Percentiles rank a stretch among this genome's conserved stretches.
phyloP scores from a whole-genome alignment of 495 filamentous ascomycete species.

The Podospora appendiculata region DNA sequence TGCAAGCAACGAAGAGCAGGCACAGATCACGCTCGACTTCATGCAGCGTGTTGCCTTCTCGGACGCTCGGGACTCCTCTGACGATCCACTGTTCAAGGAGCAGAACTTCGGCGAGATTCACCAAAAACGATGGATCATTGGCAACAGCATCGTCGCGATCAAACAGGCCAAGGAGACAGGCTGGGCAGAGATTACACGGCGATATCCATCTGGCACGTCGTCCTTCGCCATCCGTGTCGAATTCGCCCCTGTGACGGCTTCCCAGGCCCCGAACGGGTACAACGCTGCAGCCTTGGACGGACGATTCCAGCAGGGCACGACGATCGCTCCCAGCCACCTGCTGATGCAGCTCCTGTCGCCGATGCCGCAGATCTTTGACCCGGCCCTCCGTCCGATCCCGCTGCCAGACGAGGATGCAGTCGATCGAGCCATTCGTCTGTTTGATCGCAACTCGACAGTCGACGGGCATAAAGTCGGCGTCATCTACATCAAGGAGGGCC shows the following conservation, averaged over 20 bases:
- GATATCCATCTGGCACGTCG: slow-evolving; percentile 78
- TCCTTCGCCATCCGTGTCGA: slow-evolving; percentile 67
- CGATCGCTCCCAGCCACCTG: slow-evolving; percentile 73
- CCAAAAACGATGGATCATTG: slow-evolving; percentile 78
- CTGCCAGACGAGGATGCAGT: slow-evolving; percentile 77
- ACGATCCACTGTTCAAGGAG: slow-evolving; percentile 55
- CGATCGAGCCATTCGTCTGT: slow-evolving; percentile 64
- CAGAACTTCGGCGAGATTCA: slow-evolving; percentile 58
- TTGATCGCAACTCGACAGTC: slow-evolving; percentile 84
- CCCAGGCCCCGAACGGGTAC: slow-evolving; percentile 49
- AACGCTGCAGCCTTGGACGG: slow-evolving; percentile 30
- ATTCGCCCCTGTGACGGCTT: slow-evolving; percentile 57
- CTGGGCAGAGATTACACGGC: slow-evolving; percentile 70
- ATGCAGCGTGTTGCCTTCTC: slow-evolving; percentile 89
- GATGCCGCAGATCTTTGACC: slow-evolving; percentile 49
- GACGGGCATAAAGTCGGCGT: slow-evolving; percentile 95
- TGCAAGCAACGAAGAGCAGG: slow-evolving; percentile 80
- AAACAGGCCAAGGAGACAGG: slow-evolving; percentile 69
- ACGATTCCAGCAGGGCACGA: slow-evolving; percentile 33
- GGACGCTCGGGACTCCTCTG: slow-evolving; percentile 64
- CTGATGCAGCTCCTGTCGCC: slow-evolving; percentile 74
- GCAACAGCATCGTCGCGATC: slow-evolving; percentile 79
- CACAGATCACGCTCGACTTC: slow-evolving; percentile 87
- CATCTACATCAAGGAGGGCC: slow-evolving; percentile 80
- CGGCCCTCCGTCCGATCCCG: slow-evolving; percentile 60